Conservation (phyloP, 2,329 filamentous ascomycete genomes). For the Penicillium sp. region DNA sequence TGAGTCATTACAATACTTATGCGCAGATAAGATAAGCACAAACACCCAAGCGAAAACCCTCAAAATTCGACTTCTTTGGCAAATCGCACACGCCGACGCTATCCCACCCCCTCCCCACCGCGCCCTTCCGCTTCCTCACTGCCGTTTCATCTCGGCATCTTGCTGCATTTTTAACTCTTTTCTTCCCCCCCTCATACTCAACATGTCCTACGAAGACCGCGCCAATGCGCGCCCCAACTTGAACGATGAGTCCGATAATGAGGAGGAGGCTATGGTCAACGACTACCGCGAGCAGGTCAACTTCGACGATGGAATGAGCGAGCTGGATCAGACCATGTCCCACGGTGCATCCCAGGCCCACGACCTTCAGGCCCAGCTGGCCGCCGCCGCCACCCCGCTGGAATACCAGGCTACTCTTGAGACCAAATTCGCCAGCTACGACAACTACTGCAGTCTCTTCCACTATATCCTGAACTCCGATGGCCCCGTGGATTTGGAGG, state of each 20-base stretch:
- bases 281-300: conserved; percentile 96
- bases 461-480: conserved; percentile 99
- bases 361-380: conserved; percentile 89
- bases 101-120: conserved; percentile 22
- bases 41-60: conserved; percentile 45
- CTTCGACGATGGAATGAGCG: conserved; percentile 81
- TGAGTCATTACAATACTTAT: conserved; percentile 33
- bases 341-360: conserved; percentile 72
- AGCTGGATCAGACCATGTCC: conserved; percentile 71
- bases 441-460: conserved; percentile 98
- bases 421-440: conserved; percentile 97
- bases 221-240: conserved; percentile 41
- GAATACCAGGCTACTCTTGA: conserved; percentile 95
- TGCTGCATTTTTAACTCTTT: conserved; percentile 7
- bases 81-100: conserved; percentile 39
- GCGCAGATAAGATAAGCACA: conserved; percentile 45
- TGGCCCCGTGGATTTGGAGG: conserved; percentile 95
- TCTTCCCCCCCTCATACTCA: conserved; percentile 21
- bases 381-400: conserved; percentile 86
- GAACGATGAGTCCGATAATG: conserved; percentile 85
- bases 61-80: conserved; percentile 41
- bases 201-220: conserved; percentile 47
- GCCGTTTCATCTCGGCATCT: conserved; percentile 19
- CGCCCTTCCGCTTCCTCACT: conserved; percentile 15
- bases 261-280: conserved; percentile 92